Evolutionary conservation across 129 eudicot species (phyloP), one percentile per base, ranked within the genome.

Genomic region (Glebionis coronaria): DNA sequence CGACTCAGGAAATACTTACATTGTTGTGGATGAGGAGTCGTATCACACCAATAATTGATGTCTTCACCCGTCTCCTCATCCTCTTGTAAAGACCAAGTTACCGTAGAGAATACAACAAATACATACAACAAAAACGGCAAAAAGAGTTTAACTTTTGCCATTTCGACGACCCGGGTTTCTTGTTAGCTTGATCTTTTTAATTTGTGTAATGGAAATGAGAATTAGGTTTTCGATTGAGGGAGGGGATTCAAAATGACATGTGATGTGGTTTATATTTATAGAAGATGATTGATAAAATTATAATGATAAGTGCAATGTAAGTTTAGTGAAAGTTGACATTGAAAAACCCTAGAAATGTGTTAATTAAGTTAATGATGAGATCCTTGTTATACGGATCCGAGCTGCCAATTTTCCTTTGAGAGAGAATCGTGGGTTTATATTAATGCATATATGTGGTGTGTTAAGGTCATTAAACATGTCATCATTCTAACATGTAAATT

Each of bases 21-120:
- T 14, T 74, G 90, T 31, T 83, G 79, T 3, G 93, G 93, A 69
- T 89, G 65, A 2, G 96, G 96, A 63, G 96, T 85, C 57, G 79
- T 72, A 75, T 74, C 72, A 65, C 96, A 89, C 96, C 96, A 89
- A 68, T 70, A 68, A 46, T 79, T 69, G 12, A 85, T 49, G 77
- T 78, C 87, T 0, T 64, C 46, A 2, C 64, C 72, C 13, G 65
- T 69, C 73, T 71, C 73, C 3, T 67, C 73, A 16, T 73, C 73
- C 25, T 56, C 45, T 38, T 42, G 60, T 19, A 59, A 38, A 66
- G 66, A 73, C 52, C 20, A 60, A 66, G 78, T 59, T 12, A 60
- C 38, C 10, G 56, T 38, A 59, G 68, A 21, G 38, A 51, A 72
- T 3, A 72, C 12, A 16, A 72, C 19, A 11, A 78, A 47, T 31